A percentile compares a stretch with the other conserved stretches of the same genome.
Evolutionary conservation across 345 rosid species (phyloP).

Genomic region (Tarenaya hassleriana): DNA sequence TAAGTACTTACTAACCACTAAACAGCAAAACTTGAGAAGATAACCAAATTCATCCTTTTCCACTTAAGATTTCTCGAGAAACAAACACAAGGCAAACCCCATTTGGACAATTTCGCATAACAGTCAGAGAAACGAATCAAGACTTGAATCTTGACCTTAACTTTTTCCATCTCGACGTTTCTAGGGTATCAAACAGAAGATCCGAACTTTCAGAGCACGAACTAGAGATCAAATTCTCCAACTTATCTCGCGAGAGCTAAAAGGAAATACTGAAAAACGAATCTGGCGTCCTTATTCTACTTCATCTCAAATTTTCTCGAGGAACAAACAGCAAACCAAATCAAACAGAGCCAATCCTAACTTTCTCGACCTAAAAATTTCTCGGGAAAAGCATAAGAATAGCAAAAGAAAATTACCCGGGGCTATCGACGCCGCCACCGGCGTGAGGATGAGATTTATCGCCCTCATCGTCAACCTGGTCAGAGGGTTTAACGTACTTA

Average conservation of each 20-base stretch:
- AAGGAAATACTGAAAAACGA: too few relatives aligned
- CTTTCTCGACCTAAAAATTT: conserved; percentile 16
- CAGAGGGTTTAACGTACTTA: conserved; percentile 36
- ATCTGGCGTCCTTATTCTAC: too few relatives aligned
- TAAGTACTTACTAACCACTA: conserved; percentile 27
- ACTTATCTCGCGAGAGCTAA: background rate
- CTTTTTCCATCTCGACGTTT: conserved; percentile 4
- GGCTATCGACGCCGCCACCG: conserved; percentile 69
- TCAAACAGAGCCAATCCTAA: background rate
- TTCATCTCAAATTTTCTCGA: too few relatives aligned
- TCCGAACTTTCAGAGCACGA: background rate
- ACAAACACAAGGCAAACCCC: background rate
- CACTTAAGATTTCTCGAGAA: conserved; percentile 15
- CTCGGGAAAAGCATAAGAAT: conserved; percentile 10
- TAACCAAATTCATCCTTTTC: conserved; percentile 17
- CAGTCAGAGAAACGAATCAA: background rate
- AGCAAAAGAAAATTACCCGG: conserved; percentile 39
- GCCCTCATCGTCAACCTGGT: conserved; percentile 34
- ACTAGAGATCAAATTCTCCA: background rate
- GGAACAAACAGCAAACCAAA: too few relatives aligned
- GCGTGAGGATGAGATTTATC: conserved; percentile 51
- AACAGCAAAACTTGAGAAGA: conserved; percentile 11
- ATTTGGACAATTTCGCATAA: conserved; percentile 5
- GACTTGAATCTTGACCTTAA: conserved; percentile 5
- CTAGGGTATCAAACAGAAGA: background rate